These are phyloP conservation scores for Fusarium verrucosum DNA, from an alignment of 2,329 filamentous ascomycete species.

Conservation along the genomic window DNA sequence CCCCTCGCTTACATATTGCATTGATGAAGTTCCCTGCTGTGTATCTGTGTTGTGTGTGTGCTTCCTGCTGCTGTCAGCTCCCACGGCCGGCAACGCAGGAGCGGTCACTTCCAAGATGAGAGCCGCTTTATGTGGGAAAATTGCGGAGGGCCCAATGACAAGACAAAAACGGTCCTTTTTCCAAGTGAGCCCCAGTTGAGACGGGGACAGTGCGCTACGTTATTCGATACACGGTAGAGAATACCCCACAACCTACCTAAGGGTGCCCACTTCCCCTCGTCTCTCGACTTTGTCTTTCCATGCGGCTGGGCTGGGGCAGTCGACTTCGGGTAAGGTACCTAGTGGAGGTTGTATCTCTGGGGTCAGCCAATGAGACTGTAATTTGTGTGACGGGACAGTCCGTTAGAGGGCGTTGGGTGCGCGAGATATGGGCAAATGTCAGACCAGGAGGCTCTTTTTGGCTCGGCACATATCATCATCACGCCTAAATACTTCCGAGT, in stretches of 20 bases:
- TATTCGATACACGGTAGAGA: background rate
- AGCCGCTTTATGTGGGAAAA: slow-evolving; percentile 30
- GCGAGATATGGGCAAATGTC: slow-evolving; percentile 33
- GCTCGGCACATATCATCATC: slow-evolving; percentile 15
- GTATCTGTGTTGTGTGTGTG: too few species aligned
- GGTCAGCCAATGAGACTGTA: slow-evolving; percentile 20
- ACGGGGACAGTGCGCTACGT: slow-evolving; percentile 10
- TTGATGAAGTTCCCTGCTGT: background rate
- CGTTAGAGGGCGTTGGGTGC: slow-evolving; percentile 23
- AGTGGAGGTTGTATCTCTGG: slow-evolving; percentile 22
- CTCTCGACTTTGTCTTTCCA: too few species aligned
- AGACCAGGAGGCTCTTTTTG: slow-evolving; percentile 35
- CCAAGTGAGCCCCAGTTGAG: background rate
- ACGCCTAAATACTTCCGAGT: slow-evolving; percentile 10
- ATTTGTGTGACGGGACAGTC: slow-evolving; percentile 23
- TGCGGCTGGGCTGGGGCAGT: slow-evolving; percentile 35
- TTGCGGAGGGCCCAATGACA: slow-evolving; percentile 32
- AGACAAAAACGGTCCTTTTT: slow-evolving; percentile 10
- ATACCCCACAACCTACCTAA: slow-evolving; percentile 34
- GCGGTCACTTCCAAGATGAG: slow-evolving; percentile 22
- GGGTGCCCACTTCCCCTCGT: slow-evolving; percentile 42
- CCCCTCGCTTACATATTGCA: background rate
- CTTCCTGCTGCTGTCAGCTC: slow-evolving; percentile 6
- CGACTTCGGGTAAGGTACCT: slow-evolving; percentile 3
- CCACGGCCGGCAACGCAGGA: slow-evolving; percentile 36